These are phyloP conservation scores for Kondoa subrosea DNA, from an alignment of 768 basidiomycete genomes.

Conservation along the genomic window DNA sequence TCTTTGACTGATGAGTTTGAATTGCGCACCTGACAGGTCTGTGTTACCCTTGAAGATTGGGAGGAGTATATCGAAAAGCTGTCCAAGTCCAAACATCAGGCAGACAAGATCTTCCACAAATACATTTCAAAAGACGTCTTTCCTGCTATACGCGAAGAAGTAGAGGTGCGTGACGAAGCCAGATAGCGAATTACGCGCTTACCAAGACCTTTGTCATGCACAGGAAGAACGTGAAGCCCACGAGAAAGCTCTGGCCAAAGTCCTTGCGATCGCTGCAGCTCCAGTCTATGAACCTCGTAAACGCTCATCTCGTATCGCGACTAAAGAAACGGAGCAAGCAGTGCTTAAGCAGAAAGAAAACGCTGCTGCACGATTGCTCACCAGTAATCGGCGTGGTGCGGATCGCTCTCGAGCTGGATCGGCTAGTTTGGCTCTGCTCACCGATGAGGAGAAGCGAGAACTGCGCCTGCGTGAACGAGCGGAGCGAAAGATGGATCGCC, in stretches of 20 bases:
- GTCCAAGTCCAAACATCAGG: constrained; percentile 2
- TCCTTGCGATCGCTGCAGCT: not conserved
- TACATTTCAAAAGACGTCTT: constrained; percentile 7
- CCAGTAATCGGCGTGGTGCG: not conserved
- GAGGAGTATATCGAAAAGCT: not conserved
- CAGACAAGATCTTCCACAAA: not conserved
- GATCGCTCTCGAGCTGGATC: not conserved
- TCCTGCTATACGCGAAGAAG: not conserved
- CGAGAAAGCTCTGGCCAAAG: not conserved
- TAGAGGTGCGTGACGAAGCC: not conserved
- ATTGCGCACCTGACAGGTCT: not conserved
- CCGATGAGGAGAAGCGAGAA: not conserved
- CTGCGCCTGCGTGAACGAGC: not conserved
- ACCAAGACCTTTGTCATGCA: not conserved
- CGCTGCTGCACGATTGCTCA: not conserved
- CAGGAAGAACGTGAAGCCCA: constrained; percentile 2
- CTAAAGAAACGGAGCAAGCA: constrained; percentile 31
- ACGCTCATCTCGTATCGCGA: constrained; percentile 33
- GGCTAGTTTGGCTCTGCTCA: not conserved
- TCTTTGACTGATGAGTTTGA: not conserved
- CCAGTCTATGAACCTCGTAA: constrained; percentile 25
- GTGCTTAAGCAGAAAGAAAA: constrained; percentile 14
- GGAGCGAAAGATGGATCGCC: not conserved
- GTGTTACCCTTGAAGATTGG: not conserved
- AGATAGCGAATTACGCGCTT: not conserved